Percentiles rank a stretch among this genome's conserved stretches.
Evolutionary conservation across 83 land plant genomes (phyloP).

Genomic region (Diphasiastrum complanatum): DNA sequence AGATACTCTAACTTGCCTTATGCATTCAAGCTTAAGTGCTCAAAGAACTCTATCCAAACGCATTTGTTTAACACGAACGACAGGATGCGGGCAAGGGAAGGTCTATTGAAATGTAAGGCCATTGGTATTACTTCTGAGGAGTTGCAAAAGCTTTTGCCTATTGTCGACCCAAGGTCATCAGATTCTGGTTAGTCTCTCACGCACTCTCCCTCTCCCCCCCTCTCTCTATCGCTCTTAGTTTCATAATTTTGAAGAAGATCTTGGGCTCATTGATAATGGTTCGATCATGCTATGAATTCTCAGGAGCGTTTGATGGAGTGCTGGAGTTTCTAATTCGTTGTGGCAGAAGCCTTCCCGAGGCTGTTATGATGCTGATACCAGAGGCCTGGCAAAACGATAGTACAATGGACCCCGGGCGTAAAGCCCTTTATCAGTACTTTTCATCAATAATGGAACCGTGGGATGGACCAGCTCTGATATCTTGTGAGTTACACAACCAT

Average conservation of each 20-base stretch:
- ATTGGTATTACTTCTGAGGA: conserved; percentile 72
- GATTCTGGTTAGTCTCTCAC: conserved; percentile 78
- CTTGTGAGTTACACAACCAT: conserved; percentile 48
- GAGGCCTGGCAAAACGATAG: conserved; percentile 99
- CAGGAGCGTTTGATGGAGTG: conserved; percentile 99
- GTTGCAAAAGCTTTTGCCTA: conserved; percentile 87
- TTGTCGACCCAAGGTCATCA: conserved; percentile 95
- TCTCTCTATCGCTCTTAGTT: no score
- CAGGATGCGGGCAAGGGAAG: conserved; percentile 99
- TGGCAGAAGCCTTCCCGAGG: conserved; percentile 95
- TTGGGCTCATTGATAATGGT: neutral
- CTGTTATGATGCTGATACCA: conserved; percentile 99
- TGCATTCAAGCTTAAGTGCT: no score
- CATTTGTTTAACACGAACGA: neutral
- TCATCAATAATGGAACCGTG: conserved; percentile 98
- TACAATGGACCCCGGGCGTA: conserved; percentile 83
- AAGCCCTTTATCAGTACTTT: conserved; percentile 94
- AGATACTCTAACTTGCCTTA: no score
- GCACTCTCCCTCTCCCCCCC: neutral
- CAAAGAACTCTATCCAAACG: no score
- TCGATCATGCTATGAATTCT: conserved; percentile 1
- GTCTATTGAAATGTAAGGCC: conserved; percentile 72
- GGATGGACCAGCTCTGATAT: conserved; percentile 98
- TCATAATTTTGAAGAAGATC: no score
- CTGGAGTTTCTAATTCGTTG: conserved; percentile 86